Evolutionary conservation across 2,329 filamentous ascomycete genomes (phyloP).

Genomic region (Aspergillus felis): DNA sequence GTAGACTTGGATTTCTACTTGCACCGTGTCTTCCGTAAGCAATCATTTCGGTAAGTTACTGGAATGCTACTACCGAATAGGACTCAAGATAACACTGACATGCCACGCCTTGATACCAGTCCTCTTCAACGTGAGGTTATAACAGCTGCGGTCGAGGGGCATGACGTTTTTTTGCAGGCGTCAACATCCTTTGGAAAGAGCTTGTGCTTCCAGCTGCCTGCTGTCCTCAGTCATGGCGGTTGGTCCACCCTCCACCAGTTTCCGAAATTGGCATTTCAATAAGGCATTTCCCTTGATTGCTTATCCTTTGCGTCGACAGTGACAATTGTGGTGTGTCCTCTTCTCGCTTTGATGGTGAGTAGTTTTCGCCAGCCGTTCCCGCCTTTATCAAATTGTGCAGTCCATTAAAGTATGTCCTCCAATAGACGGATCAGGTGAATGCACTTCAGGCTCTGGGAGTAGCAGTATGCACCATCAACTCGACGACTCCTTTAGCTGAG

Average conservation of each 20-base stretch:
- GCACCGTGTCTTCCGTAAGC: constrained; percentile 68
- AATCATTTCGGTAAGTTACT: constrained; percentile 60
- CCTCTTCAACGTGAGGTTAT: constrained; percentile 88
- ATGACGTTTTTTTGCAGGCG: constrained; percentile 92
- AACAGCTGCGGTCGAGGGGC: constrained; percentile 69
- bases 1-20: constrained; percentile 71
- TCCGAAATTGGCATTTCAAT: constrained; percentile 2
- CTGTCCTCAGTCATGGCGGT: constrained; percentile 83
- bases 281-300: not conserved
- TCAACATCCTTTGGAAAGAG: constrained; percentile 76
- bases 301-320: constrained; percentile 48
- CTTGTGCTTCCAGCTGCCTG: constrained; percentile 86
- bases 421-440: constrained; percentile 84
- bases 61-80: not conserved
- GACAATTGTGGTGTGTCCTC: constrained; percentile 83
- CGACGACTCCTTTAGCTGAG: constrained; percentile 65
- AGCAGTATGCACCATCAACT: constrained; percentile 80
- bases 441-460: constrained; percentile 71
- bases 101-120: constrained; percentile 42
- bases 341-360: constrained; percentile 80
- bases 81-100: constrained; percentile 2
- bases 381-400: not conserved
- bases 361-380: not conserved
- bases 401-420: not conserved
- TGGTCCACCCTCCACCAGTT: constrained; percentile 34